Conservation (phyloP, 1,284 basidiomycete species). For the Ceratorhiza oryzae-sativae region DNA sequence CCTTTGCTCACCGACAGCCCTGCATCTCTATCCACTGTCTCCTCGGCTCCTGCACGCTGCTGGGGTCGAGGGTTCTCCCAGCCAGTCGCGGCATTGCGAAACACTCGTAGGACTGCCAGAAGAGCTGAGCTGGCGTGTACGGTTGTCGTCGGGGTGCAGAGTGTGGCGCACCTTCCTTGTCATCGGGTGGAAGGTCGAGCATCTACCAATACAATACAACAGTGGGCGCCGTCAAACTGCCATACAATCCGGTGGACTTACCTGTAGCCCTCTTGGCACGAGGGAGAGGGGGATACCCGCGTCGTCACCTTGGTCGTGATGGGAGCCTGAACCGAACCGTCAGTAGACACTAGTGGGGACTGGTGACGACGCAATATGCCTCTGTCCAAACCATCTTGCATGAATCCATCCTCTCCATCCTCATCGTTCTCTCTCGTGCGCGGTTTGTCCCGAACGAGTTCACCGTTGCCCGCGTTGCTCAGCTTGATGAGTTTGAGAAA, state of each 20-base stretch:
- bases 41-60: not conserved
- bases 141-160: not conserved
- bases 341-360: not conserved
- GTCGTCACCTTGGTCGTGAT: slow-evolving; percentile 11
- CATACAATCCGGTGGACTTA: not conserved
- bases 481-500: slow-evolving; percentile 22
- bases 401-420: not conserved
- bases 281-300: slow-evolving; percentile 10
- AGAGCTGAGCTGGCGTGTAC: not conserved
- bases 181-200: slow-evolving; percentile 32
- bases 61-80: slow-evolving; percentile 10
- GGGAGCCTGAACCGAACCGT: not conserved
- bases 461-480: not conserved
- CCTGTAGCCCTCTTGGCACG: slow-evolving; percentile 34
- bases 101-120: slow-evolving; percentile 11
- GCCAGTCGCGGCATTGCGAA: slow-evolving; percentile 33
- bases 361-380: not conserved
- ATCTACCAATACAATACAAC: slow-evolving; percentile 2
- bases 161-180: slow-evolving; percentile 18
- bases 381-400: not conserved
- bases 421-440: not conserved
- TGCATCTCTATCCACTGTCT: not conserved
- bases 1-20: slow-evolving; percentile 22
- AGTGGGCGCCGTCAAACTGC: not conserved
- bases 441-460: slow-evolving; percentile 3